Evolutionary conservation across 1,284 basidiomycete species (phyloP), one percentile per base, ranked within the genome.

Genomic region (Blastosporella zonata): DNA sequence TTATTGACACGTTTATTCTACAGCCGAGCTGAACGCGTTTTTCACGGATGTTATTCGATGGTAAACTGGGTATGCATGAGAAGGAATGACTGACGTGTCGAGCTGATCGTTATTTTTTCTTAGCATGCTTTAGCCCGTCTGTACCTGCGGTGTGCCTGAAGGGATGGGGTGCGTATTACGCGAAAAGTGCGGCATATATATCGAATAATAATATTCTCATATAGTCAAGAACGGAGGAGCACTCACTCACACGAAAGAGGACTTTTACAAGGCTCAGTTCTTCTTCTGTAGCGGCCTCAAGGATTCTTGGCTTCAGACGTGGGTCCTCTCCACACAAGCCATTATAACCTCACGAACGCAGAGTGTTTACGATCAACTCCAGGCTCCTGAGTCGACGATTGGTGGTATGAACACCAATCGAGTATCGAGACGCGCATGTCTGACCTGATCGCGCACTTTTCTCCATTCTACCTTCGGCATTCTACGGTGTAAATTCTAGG

Each of bases 101-200:
- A 34, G 13, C 40, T 34, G n/a, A 45, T 15, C 3, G 0, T 31
- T 15, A 21, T 8, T 6, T 39, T n/a, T 33, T 17, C 25, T 21
- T 39, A 71, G 71, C 67, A 2, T 72, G 69, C 53, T 73, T 73
- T 49, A 73, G 71, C 34, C 67, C 69, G 3, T 65, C 64, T 3
- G 70, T 72, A 1, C 52, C 60, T 21, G 47, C 55, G 2, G 38
- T 45, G 10, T 54, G 65, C 22, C 59, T 62, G 27, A 63, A 61
- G 43, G 55, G 62, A 33, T 72, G 71, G 71, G 65, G 70, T 71
- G 46, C n/a, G 61, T 45, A 10, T 35, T 35, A 17, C 15, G 4
- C 13, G 10, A 7, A 20, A 3, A 33, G 6, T 8, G n/a, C 27
- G 9, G 9, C 31, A 17, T 17, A 10, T 21, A 37, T 22, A 8